Evolutionary conservation across 805 yeast species (phyloP).

Genomic region (Tetrapisispora fleetii): DNA sequence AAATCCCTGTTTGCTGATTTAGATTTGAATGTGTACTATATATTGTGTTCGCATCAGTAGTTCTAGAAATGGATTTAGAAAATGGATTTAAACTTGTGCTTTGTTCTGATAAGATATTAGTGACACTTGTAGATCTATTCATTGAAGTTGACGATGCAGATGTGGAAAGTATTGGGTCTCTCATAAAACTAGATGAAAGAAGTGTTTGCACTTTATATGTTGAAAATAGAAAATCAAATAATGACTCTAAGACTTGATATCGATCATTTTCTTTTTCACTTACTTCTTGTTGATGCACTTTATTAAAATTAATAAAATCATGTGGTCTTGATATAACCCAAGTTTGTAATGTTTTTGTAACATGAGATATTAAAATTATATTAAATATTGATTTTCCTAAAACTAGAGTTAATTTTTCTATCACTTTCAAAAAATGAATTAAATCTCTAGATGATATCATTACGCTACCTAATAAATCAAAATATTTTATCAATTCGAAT

Average conservation of each 20-base stretch:
- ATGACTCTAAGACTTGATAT: slow-evolving; percentile 1
- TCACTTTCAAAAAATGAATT: slow-evolving; percentile 29
- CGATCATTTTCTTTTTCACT: background rate
- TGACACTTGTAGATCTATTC: background rate
- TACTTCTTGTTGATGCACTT: background rate
- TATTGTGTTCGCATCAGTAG: background rate
- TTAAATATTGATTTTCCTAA: slow-evolving; percentile 37
- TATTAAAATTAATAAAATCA: slow-evolving; percentile 30
- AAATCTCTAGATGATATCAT: slow-evolving; percentile 33
- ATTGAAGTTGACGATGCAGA: background rate
- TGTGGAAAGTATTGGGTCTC: background rate
- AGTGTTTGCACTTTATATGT: slow-evolving; percentile 11
- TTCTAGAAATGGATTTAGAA: background rate
- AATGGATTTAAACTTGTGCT: background rate
- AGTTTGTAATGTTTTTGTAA: slow-evolving; percentile 33
- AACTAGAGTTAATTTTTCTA: slow-evolving; percentile 29
- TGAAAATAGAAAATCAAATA: slow-evolving; percentile 16
- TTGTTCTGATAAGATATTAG: background rate
- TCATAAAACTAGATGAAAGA: slow-evolving; percentile 3
- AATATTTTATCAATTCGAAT: slow-evolving; percentile 31
- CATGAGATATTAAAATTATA: slow-evolving; percentile 34
- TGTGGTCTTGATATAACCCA: slow-evolving; percentile 42
- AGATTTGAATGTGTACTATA: background rate
- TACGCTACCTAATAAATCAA: slow-evolving; percentile 37
- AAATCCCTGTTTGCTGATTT: background rate